Evolutionary conservation across 2,329 filamentous ascomycete species (phyloP).

Genomic region (Fusarium sp.): DNA sequence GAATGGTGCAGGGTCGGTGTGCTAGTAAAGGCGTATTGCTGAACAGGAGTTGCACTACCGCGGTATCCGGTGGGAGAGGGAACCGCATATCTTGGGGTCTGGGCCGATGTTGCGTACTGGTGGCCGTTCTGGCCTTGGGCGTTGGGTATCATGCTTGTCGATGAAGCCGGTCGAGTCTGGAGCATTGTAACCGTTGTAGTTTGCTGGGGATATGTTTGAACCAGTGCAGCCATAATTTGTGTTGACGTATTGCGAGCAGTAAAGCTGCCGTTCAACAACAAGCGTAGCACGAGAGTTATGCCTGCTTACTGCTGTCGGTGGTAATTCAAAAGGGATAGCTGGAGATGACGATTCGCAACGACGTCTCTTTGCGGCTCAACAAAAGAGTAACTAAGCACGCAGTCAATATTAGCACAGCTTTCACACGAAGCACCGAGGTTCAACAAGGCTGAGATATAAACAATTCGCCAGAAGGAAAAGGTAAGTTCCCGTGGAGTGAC

Average conservation of each 20-base stretch:
- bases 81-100: constrained; percentile 51
- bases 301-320: constrained; percentile 35
- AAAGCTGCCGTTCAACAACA: constrained; percentile 39
- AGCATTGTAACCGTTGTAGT: constrained; percentile 80
- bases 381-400: constrained; percentile 27
- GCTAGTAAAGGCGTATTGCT: constrained; percentile 81
- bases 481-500: constrained; percentile 10
- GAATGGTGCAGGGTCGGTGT: constrained; percentile 74
- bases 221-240: constrained; percentile 83
- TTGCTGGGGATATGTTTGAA: constrained; percentile 84
- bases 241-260: constrained; percentile 18
- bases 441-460: constrained; percentile 1
- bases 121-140: constrained; percentile 64
- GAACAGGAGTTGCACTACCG: constrained; percentile 70
- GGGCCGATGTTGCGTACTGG: constrained; percentile 61
- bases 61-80: constrained; percentile 66
- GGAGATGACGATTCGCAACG: constrained; percentile 19
- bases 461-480: not conserved
- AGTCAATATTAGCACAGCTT: constrained; percentile 25
- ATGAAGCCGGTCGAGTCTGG: constrained; percentile 76
- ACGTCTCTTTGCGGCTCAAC: constrained; percentile 30
- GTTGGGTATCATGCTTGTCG: constrained; percentile 61
- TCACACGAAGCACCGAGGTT: not conserved
- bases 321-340: constrained; percentile 9
- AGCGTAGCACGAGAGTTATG: constrained; percentile 28